phyloP scores from a whole-genome alignment of 2,329 filamentous ascomycete species.

The Xylaria sp. region DNA sequence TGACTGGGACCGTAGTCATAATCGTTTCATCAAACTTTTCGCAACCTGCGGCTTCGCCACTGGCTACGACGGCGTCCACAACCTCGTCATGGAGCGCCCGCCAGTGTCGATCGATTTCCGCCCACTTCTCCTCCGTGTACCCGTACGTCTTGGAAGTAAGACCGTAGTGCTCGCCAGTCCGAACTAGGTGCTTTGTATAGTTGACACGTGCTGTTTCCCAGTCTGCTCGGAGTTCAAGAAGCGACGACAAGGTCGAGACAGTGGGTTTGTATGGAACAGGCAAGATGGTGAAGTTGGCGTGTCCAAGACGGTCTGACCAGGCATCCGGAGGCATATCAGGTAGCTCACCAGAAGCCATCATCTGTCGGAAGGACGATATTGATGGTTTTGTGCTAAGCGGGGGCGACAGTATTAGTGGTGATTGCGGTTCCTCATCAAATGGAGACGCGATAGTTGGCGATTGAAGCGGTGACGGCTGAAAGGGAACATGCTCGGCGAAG shows the following conservation, averaged over 20 bases:
- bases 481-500: conserved; percentile 60
- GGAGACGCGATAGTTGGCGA: conserved; percentile 81
- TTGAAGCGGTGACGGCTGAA: conserved; percentile 81
- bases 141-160: conserved; percentile 88
- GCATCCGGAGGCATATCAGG: conserved; percentile 74
- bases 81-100: conserved; percentile 74
- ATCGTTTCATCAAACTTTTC: conserved; percentile 66
- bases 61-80: conserved; percentile 62
- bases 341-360: conserved; percentile 55
- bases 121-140: conserved; percentile 90
- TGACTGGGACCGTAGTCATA: conserved; percentile 73
- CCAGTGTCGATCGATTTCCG: conserved; percentile 81
- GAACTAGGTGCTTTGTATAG: conserved; percentile 88
- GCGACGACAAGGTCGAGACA: conserved; percentile 65
- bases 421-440: conserved; percentile 54
- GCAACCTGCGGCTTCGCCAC: conserved; percentile 53
- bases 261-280: conserved; percentile 83
- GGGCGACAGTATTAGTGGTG: conserved; percentile 67
- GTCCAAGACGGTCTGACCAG: conserved; percentile 87
- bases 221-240: conserved; percentile 75
- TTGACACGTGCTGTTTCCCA: conserved; percentile 87
- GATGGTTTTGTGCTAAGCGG: conserved; percentile 83
- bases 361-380: conserved; percentile 75
- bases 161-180: conserved; percentile 90
- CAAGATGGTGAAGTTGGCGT: conserved; percentile 91